Base-by-base conservation (phyloP, 2,329 filamentous ascomycete species). In the Verticillium nubilum region DNA sequence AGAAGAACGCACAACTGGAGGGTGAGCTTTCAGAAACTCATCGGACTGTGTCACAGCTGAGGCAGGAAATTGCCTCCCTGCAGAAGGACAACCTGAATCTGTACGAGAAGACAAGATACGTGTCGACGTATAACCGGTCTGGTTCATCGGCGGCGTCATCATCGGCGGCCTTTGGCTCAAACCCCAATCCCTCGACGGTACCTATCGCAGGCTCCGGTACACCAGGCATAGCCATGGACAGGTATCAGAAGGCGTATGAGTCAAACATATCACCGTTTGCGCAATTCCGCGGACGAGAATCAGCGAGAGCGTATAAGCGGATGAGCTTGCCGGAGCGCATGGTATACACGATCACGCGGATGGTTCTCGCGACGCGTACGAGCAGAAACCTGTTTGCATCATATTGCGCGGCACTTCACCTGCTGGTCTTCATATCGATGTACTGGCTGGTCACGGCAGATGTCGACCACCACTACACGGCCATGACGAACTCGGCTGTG, bases 21-120 rank as follows among this genome's bases (percentile, higher is more conserved):
- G 86, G 90, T 61, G 94, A 98, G 69, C 80, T 98, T 10, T 92
- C 92, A 5, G 92, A 96, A 65, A 85, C 85, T 33, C 92, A 98
- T 73, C 84, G 86, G 54, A 90, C 85, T 0, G 87, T 97, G 25
- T 94, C 92, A 23, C 89, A 93, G 35, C 80, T 99, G 54, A 87
- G 95, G 52, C 91, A 96, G 67, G 95, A 99, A 72, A 86, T 98
- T 61, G 89, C 92, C 5, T 91, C 92, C 1, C 79, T 99, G 47
- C 96, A 99, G 70, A 96, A 93, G 72, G 95, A 99, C 74, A 99
- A 99, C 71, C 81, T 99, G 35, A 92, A 90, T 67, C 82, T 99
- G 7, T 99, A 99, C 73, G 95, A 99, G 74, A 99, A 98, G 82
- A 97, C 94, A 19, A 86, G 95, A 66, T 99, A 99, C 72, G 87